These are phyloP conservation scores for Dendryphion nanum DNA, from an alignment of 2,329 filamentous ascomycete species.

Conservation along the genomic window DNA sequence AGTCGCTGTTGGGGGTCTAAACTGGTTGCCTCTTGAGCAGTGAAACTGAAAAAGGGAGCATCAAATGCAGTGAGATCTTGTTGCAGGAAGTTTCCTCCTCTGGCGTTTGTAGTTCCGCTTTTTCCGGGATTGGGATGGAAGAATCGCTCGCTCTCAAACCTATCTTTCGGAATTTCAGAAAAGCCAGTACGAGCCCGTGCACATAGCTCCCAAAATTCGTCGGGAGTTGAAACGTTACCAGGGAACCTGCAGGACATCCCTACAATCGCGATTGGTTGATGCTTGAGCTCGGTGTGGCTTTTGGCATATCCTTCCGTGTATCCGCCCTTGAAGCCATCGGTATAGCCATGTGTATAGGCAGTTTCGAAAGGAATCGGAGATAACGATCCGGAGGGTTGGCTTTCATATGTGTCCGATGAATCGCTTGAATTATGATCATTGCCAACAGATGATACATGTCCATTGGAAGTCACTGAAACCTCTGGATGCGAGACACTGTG, in stretches of 20 bases:
- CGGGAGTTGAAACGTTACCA: slow-evolving; percentile 19
- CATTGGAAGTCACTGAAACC: too few relatives aligned
- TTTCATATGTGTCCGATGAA: too few relatives aligned
- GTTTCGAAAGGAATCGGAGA: too few relatives aligned
- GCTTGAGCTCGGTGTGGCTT: slow-evolving; percentile 16
- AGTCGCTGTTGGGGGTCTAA: slow-evolving; percentile 36
- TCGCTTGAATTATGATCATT: too few relatives aligned
- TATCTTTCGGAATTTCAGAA: slow-evolving; percentile 37
- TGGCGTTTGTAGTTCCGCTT: slow-evolving; percentile 34
- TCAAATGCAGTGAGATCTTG: slow-evolving; percentile 25
- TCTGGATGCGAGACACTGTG: too few relatives aligned
- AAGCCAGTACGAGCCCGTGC: slow-evolving; percentile 26
- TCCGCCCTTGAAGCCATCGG: slow-evolving; percentile 2
- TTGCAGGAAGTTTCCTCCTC: slow-evolving; percentile 20
- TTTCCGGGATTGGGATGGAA: slow-evolving; percentile 38
- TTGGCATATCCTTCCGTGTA: slow-evolving; percentile 4
- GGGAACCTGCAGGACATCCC: slow-evolving; percentile 35
- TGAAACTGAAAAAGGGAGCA: slow-evolving; percentile 30
- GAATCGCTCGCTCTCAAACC: slow-evolving; percentile 39
- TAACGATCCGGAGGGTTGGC: too few relatives aligned
- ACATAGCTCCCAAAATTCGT: slow-evolving; percentile 29
- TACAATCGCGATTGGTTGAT: slow-evolving; percentile 37
- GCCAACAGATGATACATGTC: too few relatives aligned
- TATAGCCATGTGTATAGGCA: slow-evolving; percentile 4
- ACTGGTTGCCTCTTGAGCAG: slow-evolving; percentile 21